Evolutionary conservation across 805 yeast genomes (phyloP).

Genomic region (Candida stauntonica): DNA sequence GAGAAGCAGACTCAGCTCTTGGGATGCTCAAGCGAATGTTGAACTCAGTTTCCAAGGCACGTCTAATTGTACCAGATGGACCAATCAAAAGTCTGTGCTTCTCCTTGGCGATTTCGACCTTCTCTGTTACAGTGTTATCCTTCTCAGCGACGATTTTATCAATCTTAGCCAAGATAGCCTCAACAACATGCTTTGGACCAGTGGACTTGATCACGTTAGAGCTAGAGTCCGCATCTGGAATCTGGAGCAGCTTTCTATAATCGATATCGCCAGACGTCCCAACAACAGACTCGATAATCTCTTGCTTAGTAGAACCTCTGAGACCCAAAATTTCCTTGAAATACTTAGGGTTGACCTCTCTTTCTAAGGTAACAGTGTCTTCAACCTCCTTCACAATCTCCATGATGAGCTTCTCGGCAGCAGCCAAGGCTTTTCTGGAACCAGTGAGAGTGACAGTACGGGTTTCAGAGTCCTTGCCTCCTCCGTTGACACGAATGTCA

Average conservation of each 20-base stretch:
- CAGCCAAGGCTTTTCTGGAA: constrained; percentile 66
- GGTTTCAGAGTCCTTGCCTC: constrained; percentile 43
- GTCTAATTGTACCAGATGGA: constrained; percentile 71
- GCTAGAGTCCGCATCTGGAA: constrained; percentile 66
- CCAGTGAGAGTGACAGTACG: constrained; percentile 74
- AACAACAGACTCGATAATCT: constrained; percentile 75
- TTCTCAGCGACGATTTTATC: constrained; percentile 57
- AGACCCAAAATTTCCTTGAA: constrained; percentile 19
- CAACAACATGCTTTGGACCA: constrained; percentile 76
- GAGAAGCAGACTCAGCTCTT: constrained; percentile 43
- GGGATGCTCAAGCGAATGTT: constrained; percentile 67
- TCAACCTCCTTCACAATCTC: constrained; percentile 61
- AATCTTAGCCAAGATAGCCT: constrained; percentile 58
- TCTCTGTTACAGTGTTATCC: constrained; percentile 53
- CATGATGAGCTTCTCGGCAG: constrained; percentile 61
- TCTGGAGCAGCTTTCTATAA: constrained; percentile 53
- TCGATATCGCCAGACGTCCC: constrained; percentile 46
- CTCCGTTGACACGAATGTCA: constrained; percentile 38
- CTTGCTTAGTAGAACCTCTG: constrained; percentile 54
- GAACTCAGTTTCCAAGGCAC: constrained; percentile 65
- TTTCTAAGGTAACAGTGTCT: constrained; percentile 16
- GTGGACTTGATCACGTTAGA: constrained; percentile 53
- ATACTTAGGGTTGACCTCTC: constrained; percentile 20
- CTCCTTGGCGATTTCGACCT: constrained; percentile 58
- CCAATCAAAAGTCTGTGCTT: constrained; percentile 79